These are phyloP conservation scores for Isoetes engelmannii DNA, from an alignment of 83 land plant species.

Conservation along the genomic window DNA sequence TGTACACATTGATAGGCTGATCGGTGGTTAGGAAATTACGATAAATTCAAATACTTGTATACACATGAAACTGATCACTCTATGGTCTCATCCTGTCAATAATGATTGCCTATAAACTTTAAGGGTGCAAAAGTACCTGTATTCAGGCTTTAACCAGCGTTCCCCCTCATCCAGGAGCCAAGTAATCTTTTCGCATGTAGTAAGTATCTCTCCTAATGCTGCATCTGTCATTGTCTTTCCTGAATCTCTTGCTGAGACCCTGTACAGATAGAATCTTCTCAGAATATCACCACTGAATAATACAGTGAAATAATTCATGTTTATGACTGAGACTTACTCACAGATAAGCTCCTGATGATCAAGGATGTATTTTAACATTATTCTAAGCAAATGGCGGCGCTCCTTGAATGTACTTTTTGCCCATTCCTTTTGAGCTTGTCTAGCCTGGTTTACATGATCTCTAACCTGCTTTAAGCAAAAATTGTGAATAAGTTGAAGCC, in stretches of 20 bases:
- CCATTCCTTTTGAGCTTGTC: constrained; percentile 84
- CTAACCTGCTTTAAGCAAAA: constrained; percentile 40
- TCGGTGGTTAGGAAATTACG: too few relatives aligned
- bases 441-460: constrained; percentile 66
- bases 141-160: constrained; percentile 80
- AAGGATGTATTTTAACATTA: constrained; percentile 73
- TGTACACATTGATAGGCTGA: too few relatives aligned
- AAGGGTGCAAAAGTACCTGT: constrained; percentile 37
- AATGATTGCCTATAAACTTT: too few relatives aligned
- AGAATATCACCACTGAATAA: not conserved
- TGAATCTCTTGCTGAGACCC: constrained; percentile 80
- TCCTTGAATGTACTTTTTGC: constrained; percentile 71
- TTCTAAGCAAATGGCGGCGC: constrained; percentile 66
- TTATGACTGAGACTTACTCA: constrained; percentile 50
- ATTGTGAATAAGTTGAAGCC: not conserved
- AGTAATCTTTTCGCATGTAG: constrained; percentile 92
- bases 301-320: not conserved
- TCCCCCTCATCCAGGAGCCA: constrained; percentile 90
- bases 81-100: too few relatives aligned
- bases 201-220: constrained; percentile 87
- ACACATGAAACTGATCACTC: too few relatives aligned
- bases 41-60: too few relatives aligned
- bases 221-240: constrained; percentile 95
- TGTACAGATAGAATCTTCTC: not conserved
- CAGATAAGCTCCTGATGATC: constrained; percentile 91